Percentiles rank a stretch among this genome's conserved stretches.
Evolutionary conservation across 352 stramenopile genomes (phyloP).

Genomic region (Phytophthora pluvialis): DNA sequence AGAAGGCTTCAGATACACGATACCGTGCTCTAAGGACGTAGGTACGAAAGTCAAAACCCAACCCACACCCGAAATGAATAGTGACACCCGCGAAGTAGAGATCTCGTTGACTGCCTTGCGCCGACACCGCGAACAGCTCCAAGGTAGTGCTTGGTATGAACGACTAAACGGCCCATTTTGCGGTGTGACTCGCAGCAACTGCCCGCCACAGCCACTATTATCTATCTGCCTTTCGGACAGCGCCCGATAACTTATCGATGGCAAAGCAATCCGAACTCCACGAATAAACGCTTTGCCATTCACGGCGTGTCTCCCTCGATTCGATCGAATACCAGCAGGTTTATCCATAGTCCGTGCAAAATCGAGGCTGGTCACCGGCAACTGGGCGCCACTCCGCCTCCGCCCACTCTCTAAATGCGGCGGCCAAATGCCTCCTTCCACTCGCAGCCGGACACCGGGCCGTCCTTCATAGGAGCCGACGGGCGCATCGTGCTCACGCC

Average conservation of each 20-base stretch:
- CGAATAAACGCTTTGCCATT: constrained; percentile 3
- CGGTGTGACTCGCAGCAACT: background rate
- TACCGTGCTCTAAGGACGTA: background rate
- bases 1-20: too few relatives aligned
- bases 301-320: constrained; percentile 3
- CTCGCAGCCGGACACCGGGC: background rate
- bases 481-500: constrained; percentile 51
- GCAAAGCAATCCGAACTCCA: background rate
- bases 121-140: background rate
- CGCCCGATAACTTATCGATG: background rate
- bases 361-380: constrained; percentile 8
- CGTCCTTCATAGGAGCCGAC: constrained; percentile 39
- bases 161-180: too few relatives aligned
- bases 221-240: background rate
- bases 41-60: background rate
- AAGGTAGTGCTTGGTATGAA: too few relatives aligned
- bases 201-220: background rate
- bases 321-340: constrained; percentile 9
- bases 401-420: constrained; percentile 24
- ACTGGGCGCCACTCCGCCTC: constrained; percentile 10
- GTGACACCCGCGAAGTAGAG: background rate
- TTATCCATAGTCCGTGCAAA: constrained; percentile 1
- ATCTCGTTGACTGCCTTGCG: too few relatives aligned
- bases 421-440: constrained; percentile 20
- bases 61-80: background rate